Evolutionary conservation across 1,139 yeast species (phyloP).

Genomic region (Barnettozyma hawaiiensis): DNA sequence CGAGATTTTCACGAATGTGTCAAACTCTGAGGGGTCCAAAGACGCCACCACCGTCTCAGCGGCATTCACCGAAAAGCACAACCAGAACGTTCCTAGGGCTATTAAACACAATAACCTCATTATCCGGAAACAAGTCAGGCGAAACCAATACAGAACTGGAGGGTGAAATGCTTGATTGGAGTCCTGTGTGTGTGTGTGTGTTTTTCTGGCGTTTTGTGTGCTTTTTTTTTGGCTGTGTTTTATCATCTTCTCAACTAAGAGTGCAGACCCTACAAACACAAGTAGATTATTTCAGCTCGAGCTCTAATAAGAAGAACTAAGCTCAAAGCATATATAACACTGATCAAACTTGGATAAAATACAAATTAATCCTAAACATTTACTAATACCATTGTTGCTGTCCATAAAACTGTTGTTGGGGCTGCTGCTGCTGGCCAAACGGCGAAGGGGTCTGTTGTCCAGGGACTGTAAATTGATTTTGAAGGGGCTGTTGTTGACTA

Average conservation of each 20-base stretch:
- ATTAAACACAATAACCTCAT: neutral
- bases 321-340: neutral
- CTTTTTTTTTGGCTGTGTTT: too few relatives aligned
- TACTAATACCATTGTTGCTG: constrained; percentile 1
- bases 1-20: neutral
- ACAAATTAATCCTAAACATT: neutral
- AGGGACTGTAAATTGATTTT: constrained; percentile 1
- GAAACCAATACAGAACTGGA: too few relatives aligned
- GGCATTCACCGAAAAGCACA: neutral
- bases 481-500: constrained; percentile 4
- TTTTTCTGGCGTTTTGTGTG: too few relatives aligned
- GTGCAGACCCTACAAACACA: too few relatives aligned
- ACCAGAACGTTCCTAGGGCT: neutral
- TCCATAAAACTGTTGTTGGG: too few relatives aligned
- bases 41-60: neutral
- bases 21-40: neutral
- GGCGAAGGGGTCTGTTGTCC: constrained; percentile 5
- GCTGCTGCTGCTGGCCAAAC: neutral
- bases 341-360: neutral
- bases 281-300: too few relatives aligned
- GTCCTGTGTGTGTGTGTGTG: too few relatives aligned
- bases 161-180: too few relatives aligned
- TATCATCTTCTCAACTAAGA: too few relatives aligned
- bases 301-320: too few relatives aligned
- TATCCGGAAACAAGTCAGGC: too few relatives aligned